Percentiles rank a stretch among this genome's conserved stretches.
phyloP scores from a whole-genome alignment of 495 filamentous ascomycete species.

The Sabuloglossum arenarium region DNA sequence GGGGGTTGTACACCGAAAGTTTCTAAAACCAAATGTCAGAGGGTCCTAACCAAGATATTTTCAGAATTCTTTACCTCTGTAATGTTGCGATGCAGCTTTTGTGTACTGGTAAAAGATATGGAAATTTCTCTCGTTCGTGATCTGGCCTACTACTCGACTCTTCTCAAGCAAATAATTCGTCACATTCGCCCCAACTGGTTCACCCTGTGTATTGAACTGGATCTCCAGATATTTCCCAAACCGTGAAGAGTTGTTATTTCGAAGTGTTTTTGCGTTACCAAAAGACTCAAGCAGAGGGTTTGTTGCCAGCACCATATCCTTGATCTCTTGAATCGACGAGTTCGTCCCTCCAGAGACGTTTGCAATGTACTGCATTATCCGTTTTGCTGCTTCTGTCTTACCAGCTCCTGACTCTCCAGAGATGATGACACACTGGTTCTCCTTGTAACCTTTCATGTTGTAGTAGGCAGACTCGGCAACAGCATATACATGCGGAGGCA shows the following conservation, averaged over 20 bases:
- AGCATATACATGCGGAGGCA: conserved; percentile 91
- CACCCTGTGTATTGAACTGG: conserved; percentile 84
- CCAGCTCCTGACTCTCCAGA: conserved; percentile 96
- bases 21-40: conserved; percentile 17
- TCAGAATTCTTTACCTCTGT: conserved; percentile 33
- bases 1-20: conserved; percentile 78
- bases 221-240: conserved; percentile 98
- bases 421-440: conserved; percentile 99
- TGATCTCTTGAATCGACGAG: conserved; percentile 89
- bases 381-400: conserved; percentile 98
- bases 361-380: conserved; percentile 98
- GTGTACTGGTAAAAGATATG: conserved; percentile 99
- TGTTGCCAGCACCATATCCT: conserved; percentile 96
- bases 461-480: conserved; percentile 95
- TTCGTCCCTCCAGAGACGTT: conserved; percentile 79
- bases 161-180: conserved; percentile 97
- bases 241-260: conserved; percentile 96
- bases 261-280: conserved; percentile 90
- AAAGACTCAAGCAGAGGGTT: conserved; percentile 96
- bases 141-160: conserved; percentile 87
- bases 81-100: conserved; percentile 73
- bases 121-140: conserved; percentile 89
- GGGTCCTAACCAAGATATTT: not conserved
- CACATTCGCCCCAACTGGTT: conserved; percentile 91
- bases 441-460: conserved; percentile 99